Conservation (phyloP, 228 moss, liverwort and hornwort species). For the Sphagnum fallax region DNA sequence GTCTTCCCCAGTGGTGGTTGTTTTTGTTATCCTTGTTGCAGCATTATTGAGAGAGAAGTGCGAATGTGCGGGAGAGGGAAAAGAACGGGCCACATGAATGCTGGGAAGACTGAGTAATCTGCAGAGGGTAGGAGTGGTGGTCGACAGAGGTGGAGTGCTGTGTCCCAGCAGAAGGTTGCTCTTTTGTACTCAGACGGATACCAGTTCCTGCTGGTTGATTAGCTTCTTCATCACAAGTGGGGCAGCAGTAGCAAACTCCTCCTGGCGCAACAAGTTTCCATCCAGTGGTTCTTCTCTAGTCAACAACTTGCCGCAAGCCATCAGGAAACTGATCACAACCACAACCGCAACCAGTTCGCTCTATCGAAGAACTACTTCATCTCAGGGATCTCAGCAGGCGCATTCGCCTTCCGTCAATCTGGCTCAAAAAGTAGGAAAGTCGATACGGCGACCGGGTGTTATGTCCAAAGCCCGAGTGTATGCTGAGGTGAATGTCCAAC, state of each 20-base stretch:
- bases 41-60: neutral
- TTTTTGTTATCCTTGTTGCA: neutral
- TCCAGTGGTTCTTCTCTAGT: neutral
- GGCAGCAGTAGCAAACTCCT: neutral
- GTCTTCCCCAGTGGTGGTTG: neutral
- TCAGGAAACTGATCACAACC: neutral
- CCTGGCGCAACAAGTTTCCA: neutral
- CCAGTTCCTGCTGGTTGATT: too few species aligned
- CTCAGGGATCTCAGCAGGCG: neutral
- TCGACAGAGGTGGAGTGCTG: neutral
- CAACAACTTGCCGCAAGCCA: neutral
- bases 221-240: neutral
- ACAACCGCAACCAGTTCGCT: too few species aligned
- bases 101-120: slow-evolving; percentile 40
- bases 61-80: neutral
- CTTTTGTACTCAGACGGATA: neutral
- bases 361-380: neutral
- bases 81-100: slow-evolving; percentile 14
- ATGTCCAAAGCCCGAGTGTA: slow-evolving; percentile 32
- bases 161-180: neutral
- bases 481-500: slow-evolving; percentile 24
- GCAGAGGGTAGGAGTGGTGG: slow-evolving; percentile 36
- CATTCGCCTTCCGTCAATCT: slow-evolving; percentile 11
- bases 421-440: slow-evolving; percentile 24
- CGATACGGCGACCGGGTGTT: slow-evolving; percentile 24